Conservation (phyloP, 176 grass and related monocot genomes). For the Pontederia paniculata region DNA sequence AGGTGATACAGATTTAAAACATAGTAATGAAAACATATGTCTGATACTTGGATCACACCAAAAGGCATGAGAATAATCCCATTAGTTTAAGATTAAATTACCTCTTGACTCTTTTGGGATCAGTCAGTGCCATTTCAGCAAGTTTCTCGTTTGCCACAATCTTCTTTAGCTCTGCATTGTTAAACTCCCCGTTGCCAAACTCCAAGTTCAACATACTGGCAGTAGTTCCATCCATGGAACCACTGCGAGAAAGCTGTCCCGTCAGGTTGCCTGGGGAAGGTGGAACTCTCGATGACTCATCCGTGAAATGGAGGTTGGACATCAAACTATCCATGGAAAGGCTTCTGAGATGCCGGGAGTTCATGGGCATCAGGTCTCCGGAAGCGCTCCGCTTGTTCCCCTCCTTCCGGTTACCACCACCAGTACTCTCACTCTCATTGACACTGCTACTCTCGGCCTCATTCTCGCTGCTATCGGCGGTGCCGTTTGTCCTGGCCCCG, state of each 20-base stretch:
- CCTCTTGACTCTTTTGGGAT: no score
- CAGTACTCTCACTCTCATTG: constrained; percentile 19
- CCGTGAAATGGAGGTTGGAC: constrained; percentile 58
- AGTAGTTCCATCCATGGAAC: constrained; percentile 43
- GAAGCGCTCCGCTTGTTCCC: constrained; percentile 31
- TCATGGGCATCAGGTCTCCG: constrained; percentile 16
- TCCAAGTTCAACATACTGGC: constrained; percentile 37
- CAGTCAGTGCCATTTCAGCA: no score
- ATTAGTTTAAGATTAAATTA: no score
- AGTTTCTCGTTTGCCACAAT: constrained; percentile 16
- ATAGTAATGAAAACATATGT: no score
- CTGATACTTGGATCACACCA: no score
- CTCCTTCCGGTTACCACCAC: constrained; percentile 18
- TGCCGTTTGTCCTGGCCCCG: constrained; percentile 6
- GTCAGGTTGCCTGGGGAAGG: constrained; percentile 22
- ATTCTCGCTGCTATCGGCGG: constrained; percentile 69
- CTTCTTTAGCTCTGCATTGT: constrained; percentile 76
- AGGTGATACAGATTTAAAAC: no score
- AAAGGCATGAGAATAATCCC: no score
- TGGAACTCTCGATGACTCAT: constrained; percentile 54
- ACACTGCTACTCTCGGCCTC: constrained; percentile 51
- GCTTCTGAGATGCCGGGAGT: constrained; percentile 63
- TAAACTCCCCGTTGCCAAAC: constrained; percentile 67
- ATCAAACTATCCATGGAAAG: constrained; percentile 88
- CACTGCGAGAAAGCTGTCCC: constrained; percentile 28